phyloP scores from a whole-genome alignment of 2,329 filamentous ascomycete species.

The Epicoccum sorghinum region DNA sequence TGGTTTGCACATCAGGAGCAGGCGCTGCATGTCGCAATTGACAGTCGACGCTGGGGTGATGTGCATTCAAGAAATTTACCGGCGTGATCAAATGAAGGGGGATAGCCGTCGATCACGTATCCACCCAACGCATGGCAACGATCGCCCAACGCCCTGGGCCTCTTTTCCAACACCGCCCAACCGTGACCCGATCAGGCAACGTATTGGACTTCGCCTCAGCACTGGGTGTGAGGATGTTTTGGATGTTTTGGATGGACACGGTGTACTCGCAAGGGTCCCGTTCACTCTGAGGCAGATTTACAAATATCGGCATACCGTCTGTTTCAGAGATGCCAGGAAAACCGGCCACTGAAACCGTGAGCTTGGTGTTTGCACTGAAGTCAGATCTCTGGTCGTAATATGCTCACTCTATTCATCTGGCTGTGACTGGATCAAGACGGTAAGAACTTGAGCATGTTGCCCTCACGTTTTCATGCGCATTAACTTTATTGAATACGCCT shows the following conservation, averaged over 20 bases:
- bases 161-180: neutral
- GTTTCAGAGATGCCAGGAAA: neutral
- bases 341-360: neutral
- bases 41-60: slow-evolving; percentile 4
- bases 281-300: neutral
- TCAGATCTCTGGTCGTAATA: neutral
- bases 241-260: neutral
- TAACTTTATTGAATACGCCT: neutral
- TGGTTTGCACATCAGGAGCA: neutral
- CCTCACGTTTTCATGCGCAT: neutral
- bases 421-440: neutral
- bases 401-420: neutral
- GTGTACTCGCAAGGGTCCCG: neutral
- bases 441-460: neutral
- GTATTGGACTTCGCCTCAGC: neutral
- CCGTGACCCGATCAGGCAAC: neutral
- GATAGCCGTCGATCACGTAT: slow-evolving; percentile 13
- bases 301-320: neutral
- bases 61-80: neutral
- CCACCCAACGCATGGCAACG: slow-evolving; percentile 12
- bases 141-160: slow-evolving; percentile 1
- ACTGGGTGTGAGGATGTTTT: neutral
- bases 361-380: neutral
- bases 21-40: neutral
- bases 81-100: slow-evolving; percentile 8